These are phyloP conservation scores for Penicillium subrubescens DNA, from an alignment of 495 filamentous ascomycete species.

Conservation along the genomic window DNA sequence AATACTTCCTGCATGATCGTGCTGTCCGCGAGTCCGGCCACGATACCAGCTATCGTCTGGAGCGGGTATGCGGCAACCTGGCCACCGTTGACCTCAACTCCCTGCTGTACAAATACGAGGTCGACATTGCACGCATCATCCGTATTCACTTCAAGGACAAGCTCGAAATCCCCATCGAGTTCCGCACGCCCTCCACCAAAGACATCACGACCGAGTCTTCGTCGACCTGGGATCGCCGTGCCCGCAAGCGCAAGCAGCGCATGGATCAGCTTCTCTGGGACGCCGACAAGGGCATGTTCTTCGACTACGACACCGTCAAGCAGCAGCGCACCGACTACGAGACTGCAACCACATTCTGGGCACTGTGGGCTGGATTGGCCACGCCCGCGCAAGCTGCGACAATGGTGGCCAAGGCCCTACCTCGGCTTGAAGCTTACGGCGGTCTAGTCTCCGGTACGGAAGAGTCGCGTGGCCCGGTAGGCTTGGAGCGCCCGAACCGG, in stretches of 20 bases:
- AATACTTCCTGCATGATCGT: constrained; percentile 94
- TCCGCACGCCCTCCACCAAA: constrained; percentile 59
- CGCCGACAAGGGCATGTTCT: constrained; percentile 88
- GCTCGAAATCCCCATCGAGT: constrained; percentile 76
- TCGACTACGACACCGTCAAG: constrained; percentile 89
- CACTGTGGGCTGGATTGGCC: constrained; percentile 89
- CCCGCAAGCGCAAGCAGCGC: constrained; percentile 71
- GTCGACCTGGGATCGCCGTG: constrained; percentile 82
- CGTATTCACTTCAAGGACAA: constrained; percentile 78
- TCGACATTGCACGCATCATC: constrained; percentile 83
- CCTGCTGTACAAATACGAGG: constrained; percentile 92
- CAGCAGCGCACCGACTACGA: constrained; percentile 79
- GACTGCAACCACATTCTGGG: constrained; percentile 90
- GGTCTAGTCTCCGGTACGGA: constrained; percentile 90
- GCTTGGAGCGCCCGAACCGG: constrained; percentile 81
- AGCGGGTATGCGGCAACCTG: constrained; percentile 81
- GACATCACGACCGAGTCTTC: constrained; percentile 73
- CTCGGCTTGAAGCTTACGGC: constrained; percentile 82
- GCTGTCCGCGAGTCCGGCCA: constrained; percentile 96
- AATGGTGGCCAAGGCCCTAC: constrained; percentile 76
- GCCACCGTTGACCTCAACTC: constrained; percentile 95
- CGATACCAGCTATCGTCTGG: constrained; percentile 91
- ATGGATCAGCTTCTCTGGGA: constrained; percentile 94
- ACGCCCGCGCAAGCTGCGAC: constrained; percentile 75
- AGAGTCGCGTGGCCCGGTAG: constrained; percentile 76